phyloP scores from a whole-genome alignment of 306 rosid genomes.

The Luffa aegyptiaca region DNA sequence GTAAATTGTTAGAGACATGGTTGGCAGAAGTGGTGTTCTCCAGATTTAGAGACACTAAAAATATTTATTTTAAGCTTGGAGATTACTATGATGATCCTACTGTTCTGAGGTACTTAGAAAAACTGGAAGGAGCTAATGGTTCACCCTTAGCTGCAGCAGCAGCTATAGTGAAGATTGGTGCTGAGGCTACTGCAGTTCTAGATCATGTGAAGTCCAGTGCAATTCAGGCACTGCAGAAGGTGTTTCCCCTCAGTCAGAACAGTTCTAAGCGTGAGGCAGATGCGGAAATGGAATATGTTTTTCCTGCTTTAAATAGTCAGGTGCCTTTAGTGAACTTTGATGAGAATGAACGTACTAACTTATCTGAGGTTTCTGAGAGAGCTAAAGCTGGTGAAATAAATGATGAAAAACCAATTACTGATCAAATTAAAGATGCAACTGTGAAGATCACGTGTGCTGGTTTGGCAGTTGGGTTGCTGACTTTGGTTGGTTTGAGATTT shows the following conservation, averaged over 20 bases:
- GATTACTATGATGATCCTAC: slow-evolving; percentile 89
- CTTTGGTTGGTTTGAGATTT: slow-evolving; percentile 57
- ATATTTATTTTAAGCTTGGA: slow-evolving; percentile 62
- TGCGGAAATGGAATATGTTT: slow-evolving; percentile 29
- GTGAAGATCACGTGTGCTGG: slow-evolving; percentile 85
- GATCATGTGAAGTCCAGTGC: slow-evolving; percentile 79
- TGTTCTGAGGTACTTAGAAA: slow-evolving; percentile 77
- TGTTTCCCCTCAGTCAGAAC: slow-evolving; percentile 55
- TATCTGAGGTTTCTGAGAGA: slow-evolving; percentile 35
- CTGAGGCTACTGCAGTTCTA: slow-evolving; percentile 92
- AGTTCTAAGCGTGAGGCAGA: slow-evolving; percentile 26
- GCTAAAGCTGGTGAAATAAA: slow-evolving; percentile 20
- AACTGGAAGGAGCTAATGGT: slow-evolving; percentile 63
- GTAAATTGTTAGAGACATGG: slow-evolving; percentile 89
- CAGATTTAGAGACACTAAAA: slow-evolving; percentile 79
- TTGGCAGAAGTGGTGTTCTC: slow-evolving; percentile 89
- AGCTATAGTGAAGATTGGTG: slow-evolving; percentile 83
- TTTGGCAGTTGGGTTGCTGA: slow-evolving; percentile 68
- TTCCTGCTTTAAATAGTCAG: slow-evolving; percentile 30
- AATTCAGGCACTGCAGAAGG: slow-evolving; percentile 71
- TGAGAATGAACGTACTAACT: slow-evolving; percentile 28
- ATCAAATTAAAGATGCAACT: slow-evolving; percentile 62
- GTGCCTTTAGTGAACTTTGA: slow-evolving; percentile 28
- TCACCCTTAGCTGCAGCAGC: slow-evolving; percentile 98
- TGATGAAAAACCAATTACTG: slow-evolving; percentile 42